Evolutionary conservation across 139 green algal species (phyloP).

Genomic region (Ettlia oleoabundans): DNA sequence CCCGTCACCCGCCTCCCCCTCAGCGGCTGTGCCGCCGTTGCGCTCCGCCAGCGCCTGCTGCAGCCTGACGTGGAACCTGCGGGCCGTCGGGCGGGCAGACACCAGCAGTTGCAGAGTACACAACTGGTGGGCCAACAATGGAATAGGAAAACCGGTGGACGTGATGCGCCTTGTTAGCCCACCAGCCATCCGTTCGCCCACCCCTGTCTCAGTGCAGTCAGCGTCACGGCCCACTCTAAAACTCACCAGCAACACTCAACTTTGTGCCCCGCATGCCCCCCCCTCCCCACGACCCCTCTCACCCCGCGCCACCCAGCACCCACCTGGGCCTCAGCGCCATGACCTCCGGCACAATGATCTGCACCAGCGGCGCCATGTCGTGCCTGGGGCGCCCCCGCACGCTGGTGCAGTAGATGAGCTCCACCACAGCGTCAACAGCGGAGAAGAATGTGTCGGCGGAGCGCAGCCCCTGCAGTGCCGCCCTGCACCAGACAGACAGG

Average conservation of each 20-base stretch:
- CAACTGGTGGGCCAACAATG: not conserved
- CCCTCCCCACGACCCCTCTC: not conserved
- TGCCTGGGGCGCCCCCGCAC: conserved; percentile 38
- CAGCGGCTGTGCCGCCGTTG: not conserved
- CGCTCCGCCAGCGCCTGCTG: conserved; percentile 48
- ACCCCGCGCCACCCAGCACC: not conserved
- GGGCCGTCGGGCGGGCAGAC: not conserved
- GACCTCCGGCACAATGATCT: conserved; percentile 75
- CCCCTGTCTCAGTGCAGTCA: too few relatives aligned
- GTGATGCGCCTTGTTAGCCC: too few relatives aligned
- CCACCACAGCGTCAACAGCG: conserved; percentile 76
- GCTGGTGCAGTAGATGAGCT: conserved; percentile 56
- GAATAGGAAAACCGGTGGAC: not conserved
- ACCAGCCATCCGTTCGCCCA: too few relatives aligned
- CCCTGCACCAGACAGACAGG: conserved; percentile 1
- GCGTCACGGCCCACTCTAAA: too few relatives aligned
- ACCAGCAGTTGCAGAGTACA: not conserved
- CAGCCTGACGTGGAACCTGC: conserved; percentile 68
- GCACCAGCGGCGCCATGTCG: conserved; percentile 73
- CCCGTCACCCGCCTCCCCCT: conserved; percentile 74
- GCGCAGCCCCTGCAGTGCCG: conserved; percentile 71
- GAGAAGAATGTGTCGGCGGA: conserved; percentile 73
- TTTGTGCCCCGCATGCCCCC: not conserved
- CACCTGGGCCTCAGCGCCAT: conserved; percentile 74
- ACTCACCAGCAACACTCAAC: too few relatives aligned